Conservation (phyloP, 768 basidiomycete genomes). For the Kwoniella europaea region DNA sequence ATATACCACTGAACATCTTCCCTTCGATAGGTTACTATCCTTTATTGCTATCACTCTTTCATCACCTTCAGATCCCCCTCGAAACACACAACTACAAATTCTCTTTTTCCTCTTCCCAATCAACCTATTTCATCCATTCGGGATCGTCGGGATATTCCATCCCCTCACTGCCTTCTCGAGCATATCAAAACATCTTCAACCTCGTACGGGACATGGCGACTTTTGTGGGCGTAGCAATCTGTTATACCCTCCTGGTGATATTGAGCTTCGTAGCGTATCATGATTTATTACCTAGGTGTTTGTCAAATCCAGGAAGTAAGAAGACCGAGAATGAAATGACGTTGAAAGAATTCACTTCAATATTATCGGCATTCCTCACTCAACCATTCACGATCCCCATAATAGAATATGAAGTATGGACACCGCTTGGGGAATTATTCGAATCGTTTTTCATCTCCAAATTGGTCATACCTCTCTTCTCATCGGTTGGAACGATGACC, state of each 20-base stretch:
- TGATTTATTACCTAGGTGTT: conserved; percentile 56
- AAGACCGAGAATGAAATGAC: conserved; percentile 53
- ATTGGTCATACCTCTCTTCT: conserved; percentile 70
- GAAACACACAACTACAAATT: conserved; percentile 69
- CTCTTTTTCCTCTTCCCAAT: conserved; percentile 64
- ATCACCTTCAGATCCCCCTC: conserved; percentile 67
- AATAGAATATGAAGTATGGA: conserved; percentile 53
- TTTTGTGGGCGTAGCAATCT: conserved; percentile 61
- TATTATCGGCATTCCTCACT: conserved; percentile 23
- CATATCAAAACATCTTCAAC: conserved; percentile 19
- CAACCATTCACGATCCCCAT: conserved; percentile 58
- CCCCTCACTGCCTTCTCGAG: conserved; percentile 60
- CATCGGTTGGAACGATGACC: conserved; percentile 73
- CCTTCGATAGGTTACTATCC: conserved; percentile 70
- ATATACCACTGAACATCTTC: background rate
- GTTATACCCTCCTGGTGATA: conserved; percentile 58
- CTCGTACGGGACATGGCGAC: conserved; percentile 11
- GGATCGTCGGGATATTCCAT: conserved; percentile 65
- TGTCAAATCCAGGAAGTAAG: conserved; percentile 29
- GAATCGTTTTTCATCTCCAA: conserved; percentile 65
- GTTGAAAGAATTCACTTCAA: conserved; percentile 58
- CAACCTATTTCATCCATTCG: conserved; percentile 69
- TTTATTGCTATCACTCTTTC: conserved; percentile 71
- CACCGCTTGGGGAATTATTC: conserved; percentile 61
- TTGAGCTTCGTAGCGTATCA: conserved; percentile 50